phyloP scores from a whole-genome alignment of 2,329 filamentous ascomycete species.

The Tolypocladium capitatum region DNA sequence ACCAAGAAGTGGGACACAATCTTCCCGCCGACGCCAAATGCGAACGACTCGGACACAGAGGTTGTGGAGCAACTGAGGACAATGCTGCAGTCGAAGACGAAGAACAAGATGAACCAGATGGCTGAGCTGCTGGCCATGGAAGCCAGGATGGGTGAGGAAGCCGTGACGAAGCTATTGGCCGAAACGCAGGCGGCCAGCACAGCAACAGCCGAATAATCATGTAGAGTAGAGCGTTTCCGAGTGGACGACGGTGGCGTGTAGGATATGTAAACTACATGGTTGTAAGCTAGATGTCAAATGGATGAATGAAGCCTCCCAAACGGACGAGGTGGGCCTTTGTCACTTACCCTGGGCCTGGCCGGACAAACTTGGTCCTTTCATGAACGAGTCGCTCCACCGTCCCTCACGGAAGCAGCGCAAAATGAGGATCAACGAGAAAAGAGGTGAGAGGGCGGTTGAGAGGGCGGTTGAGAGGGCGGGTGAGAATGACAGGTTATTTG shows the following conservation, averaged over 20 bases:
- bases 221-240: not conserved
- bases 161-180: conserved; percentile 9
- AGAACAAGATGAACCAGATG: conserved; percentile 15
- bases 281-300: not conserved
- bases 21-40: conserved; percentile 33
- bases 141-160: conserved; percentile 13
- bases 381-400: not conserved
- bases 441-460: conserved; percentile 26
- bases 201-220: not conserved
- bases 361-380: conserved; percentile 1
- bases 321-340: not conserved
- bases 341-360: not conserved
- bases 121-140: conserved; percentile 15
- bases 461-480: too few species aligned
- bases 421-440: conserved; percentile 33
- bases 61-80: conserved; percentile 7
- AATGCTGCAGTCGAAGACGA: conserved; percentile 8
- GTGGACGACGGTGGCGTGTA: not conserved
- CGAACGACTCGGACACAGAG: conserved; percentile 12
- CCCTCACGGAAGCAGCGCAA: not conserved
- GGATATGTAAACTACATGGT: not conserved
- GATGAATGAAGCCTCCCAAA: not conserved
- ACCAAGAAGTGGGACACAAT: conserved; percentile 27
- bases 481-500: fast-evolving
- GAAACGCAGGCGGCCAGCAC: conserved; percentile 5